Evolutionary conservation across 1,139 yeast species (phyloP).

Genomic region (Suhomyces bokatorum): DNA sequence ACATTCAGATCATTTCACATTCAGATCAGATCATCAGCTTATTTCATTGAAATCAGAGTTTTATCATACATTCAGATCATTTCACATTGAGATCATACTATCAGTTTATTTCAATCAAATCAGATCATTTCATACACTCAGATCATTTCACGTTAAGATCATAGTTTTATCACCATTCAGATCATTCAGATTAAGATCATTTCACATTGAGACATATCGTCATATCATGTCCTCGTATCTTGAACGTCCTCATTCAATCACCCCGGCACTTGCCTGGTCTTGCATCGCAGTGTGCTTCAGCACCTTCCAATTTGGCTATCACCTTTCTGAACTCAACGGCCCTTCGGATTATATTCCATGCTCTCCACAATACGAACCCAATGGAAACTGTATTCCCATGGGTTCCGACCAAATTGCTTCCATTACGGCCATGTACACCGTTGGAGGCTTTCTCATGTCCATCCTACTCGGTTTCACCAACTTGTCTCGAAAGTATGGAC

Average conservation of each 20-base stretch:
- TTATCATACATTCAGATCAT: too few species aligned
- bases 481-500: slow-evolving; percentile 27
- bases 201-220: too few species aligned
- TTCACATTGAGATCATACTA: too few species aligned
- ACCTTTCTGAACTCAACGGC: slow-evolving; percentile 85
- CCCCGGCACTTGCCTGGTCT: slow-evolving; percentile 35
- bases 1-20: too few species aligned
- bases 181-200: too few species aligned
- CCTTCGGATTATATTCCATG: slow-evolving; percentile 67
- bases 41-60: too few species aligned
- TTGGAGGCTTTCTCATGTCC: slow-evolving; percentile 40
- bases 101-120: too few species aligned
- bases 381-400: slow-evolving; percentile 33
- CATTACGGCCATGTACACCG: slow-evolving; percentile 39
- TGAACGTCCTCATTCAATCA: slow-evolving; percentile 27
- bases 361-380: slow-evolving; percentile 20
- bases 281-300: slow-evolving; percentile 60
- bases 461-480: slow-evolving; percentile 32
- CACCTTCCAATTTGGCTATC: slow-evolving; percentile 87
- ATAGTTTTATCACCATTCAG: too few species aligned
- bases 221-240: slow-evolving; percentile 11
- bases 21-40: too few species aligned
- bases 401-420: slow-evolving; percentile 23
- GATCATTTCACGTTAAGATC: too few species aligned
- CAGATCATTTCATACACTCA: too few species aligned